A percentile compares a stretch with the other conserved stretches of the same genome.
Evolutionary conservation across 2,329 filamentous ascomycete genomes (phyloP).

Genomic region (Neopestalotiopsis clavispora): DNA sequence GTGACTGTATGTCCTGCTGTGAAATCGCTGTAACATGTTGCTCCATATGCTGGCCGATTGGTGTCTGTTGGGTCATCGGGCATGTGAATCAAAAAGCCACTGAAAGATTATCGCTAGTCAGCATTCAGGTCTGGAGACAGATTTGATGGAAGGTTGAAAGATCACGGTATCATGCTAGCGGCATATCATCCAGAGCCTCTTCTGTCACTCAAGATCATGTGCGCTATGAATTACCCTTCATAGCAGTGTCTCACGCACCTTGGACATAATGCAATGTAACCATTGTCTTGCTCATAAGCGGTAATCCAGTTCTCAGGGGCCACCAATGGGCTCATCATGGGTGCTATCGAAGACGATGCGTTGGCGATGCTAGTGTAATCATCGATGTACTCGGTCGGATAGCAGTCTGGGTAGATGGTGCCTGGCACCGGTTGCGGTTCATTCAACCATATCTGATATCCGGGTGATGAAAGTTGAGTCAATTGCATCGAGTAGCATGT

Average conservation of each 20-base stretch:
- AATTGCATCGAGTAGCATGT: slow-evolving; percentile 25
- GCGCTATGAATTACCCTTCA: not conserved
- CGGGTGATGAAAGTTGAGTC: slow-evolving; percentile 24
- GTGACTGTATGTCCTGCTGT: slow-evolving; percentile 20
- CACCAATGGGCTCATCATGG: slow-evolving; percentile 29
- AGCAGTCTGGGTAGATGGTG: slow-evolving; percentile 23
- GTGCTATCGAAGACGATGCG: slow-evolving; percentile 24
- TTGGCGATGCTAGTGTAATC: slow-evolving; percentile 25
- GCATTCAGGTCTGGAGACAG: not conserved
- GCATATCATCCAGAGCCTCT: not conserved
- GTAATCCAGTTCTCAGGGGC: slow-evolving; percentile 25
- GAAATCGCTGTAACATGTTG: slow-evolving; percentile 27
- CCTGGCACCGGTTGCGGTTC: slow-evolving; percentile 28
- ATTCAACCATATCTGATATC: slow-evolving; percentile 29
- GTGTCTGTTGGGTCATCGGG: slow-evolving; percentile 22
- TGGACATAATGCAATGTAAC: slow-evolving; percentile 29
- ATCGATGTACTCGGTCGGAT: slow-evolving; percentile 28
- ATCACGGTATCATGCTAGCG: too few species aligned
- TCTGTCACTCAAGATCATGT: too few species aligned
- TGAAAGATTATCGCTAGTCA: not conserved
- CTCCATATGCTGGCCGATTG: slow-evolving; percentile 28
- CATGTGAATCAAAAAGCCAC: not conserved
- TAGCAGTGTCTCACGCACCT: slow-evolving; percentile 15
- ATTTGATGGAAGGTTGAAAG: not conserved
- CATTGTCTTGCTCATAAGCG: slow-evolving; percentile 8